Percentiles rank a stretch among this genome's conserved stretches.
Evolutionary conservation across 768 basidiomycete genomes (phyloP).

Genomic region (Boletus insuetus): DNA sequence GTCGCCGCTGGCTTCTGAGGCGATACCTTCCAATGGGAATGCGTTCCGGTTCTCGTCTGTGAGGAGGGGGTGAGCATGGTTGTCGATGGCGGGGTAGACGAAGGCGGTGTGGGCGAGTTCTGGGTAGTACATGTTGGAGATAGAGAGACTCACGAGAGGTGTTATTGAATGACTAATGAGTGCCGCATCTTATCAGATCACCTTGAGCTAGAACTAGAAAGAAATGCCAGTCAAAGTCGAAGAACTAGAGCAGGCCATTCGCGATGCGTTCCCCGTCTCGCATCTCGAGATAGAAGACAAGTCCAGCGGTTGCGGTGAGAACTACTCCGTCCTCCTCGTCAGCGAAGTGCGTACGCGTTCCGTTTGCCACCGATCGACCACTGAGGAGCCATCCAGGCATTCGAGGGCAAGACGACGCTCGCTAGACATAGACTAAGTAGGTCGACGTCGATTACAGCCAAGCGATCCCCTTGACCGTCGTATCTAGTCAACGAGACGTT

Average conservation of each 20-base stretch:
- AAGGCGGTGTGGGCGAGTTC: conserved; percentile 20
- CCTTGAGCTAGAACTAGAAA: neutral
- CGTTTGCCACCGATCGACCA: neutral
- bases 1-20: conserved; percentile 60
- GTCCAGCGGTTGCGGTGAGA: conserved; percentile 81
- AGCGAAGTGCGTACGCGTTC: conserved; percentile 53
- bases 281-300: conserved; percentile 75
- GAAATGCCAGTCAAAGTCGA: conserved; percentile 58
- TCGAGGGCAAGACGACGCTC: conserved; percentile 81
- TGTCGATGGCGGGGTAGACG: conserved; percentile 63
- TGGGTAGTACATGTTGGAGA: conserved; percentile 5
- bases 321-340: conserved; percentile 70
- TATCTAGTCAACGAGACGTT: conserved; percentile 69
- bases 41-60: conserved; percentile 39
- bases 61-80: conserved; percentile 76
- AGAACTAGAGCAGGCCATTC: conserved; percentile 62
- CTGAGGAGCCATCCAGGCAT: conserved; percentile 43
- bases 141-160: neutral
- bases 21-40: conserved; percentile 59
- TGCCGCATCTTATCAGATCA: conserved; percentile 15
- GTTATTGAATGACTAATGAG: conserved; percentile 1
- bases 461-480: neutral
- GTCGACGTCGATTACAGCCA: conserved; percentile 17
- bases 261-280: conserved; percentile 56
- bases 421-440: conserved; percentile 68